Evolutionary conservation across 768 basidiomycete species (phyloP).

Genomic region (Leccinum obscurum): DNA sequence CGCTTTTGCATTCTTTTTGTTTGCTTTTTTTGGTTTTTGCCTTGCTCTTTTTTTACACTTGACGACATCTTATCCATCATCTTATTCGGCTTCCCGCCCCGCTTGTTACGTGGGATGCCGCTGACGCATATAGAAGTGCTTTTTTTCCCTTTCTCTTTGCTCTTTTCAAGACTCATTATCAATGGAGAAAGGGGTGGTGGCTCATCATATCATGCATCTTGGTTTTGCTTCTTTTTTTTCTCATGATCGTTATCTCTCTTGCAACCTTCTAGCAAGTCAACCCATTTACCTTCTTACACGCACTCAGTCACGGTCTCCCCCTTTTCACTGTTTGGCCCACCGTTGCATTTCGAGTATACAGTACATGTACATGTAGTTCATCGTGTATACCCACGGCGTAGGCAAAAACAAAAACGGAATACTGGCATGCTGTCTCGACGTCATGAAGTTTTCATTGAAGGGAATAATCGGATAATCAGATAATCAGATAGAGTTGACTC

Average conservation of each 20-base stretch:
- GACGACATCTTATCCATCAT: constrained; percentile 32
- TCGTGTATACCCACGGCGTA: background rate
- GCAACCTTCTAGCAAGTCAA: constrained; percentile 3
- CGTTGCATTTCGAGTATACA: background rate
- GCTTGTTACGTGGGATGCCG: constrained; percentile 24
- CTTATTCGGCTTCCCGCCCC: constrained; percentile 24
- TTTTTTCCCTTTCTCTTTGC: background rate
- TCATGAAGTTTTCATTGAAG: background rate
- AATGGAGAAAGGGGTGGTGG: constrained; percentile 6
- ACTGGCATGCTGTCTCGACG: background rate
- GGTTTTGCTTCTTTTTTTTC: constrained; percentile 9
- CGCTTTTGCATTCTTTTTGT: constrained; percentile 13
- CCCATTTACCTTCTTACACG: background rate
- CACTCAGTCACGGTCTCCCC: background rate
- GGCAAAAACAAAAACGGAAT: background rate
- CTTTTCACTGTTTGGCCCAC: background rate
- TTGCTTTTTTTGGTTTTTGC: background rate
- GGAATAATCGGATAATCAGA: background rate
- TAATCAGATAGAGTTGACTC: background rate
- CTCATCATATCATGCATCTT: constrained; percentile 10
- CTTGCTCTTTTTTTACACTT: constrained; percentile 3
- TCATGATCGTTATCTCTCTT: constrained; percentile 16
- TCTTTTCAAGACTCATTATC: constrained; percentile 12
- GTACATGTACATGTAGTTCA: background rate
- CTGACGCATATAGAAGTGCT: constrained; percentile 28